These are phyloP conservation scores for Verticillium longisporum DNA, from an alignment of 2,329 filamentous ascomycete genomes.

Conservation along the genomic window DNA sequence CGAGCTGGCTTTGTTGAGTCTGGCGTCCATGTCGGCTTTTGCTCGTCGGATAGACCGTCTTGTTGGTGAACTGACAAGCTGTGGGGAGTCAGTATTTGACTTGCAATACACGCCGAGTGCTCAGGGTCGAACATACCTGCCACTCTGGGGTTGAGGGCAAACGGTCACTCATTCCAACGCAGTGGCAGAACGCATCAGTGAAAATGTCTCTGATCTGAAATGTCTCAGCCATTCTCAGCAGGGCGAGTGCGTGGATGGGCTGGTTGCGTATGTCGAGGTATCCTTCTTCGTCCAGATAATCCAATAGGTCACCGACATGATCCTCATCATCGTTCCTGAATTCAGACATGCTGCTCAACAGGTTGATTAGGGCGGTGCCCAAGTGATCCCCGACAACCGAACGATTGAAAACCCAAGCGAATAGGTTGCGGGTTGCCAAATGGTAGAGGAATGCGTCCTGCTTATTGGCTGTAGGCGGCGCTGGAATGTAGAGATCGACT, in stretches of 20 bases:
- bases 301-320: slow-evolving; percentile 54
- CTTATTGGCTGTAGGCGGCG: slow-evolving; percentile 46
- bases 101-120: background rate
- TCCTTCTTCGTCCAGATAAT: slow-evolving; percentile 62
- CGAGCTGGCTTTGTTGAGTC: slow-evolving; percentile 48
- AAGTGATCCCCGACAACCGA: slow-evolving; percentile 63
- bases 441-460: slow-evolving; percentile 56
- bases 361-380: slow-evolving; percentile 53
- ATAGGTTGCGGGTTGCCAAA: slow-evolving; percentile 65
- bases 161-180: slow-evolving; percentile 66
- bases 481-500: slow-evolving; percentile 63
- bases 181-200: slow-evolving; percentile 68
- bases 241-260: slow-evolving; percentile 61
- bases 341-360: slow-evolving; percentile 59
- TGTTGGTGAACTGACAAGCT: slow-evolving; percentile 46
- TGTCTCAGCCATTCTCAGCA: slow-evolving; percentile 61
- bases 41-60: slow-evolving; percentile 59
- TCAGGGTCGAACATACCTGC: slow-evolving; percentile 36
- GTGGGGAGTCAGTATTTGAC: background rate
- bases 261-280: slow-evolving; percentile 62
- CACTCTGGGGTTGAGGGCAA: slow-evolving; percentile 53
- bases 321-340: slow-evolving; percentile 48
- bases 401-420: slow-evolving; percentile 61
- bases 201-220: slow-evolving; percentile 60
- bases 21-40: slow-evolving; percentile 57